Conservation (phyloP, 345 rosid genomes). For the Odontarrhena argentea region DNA sequence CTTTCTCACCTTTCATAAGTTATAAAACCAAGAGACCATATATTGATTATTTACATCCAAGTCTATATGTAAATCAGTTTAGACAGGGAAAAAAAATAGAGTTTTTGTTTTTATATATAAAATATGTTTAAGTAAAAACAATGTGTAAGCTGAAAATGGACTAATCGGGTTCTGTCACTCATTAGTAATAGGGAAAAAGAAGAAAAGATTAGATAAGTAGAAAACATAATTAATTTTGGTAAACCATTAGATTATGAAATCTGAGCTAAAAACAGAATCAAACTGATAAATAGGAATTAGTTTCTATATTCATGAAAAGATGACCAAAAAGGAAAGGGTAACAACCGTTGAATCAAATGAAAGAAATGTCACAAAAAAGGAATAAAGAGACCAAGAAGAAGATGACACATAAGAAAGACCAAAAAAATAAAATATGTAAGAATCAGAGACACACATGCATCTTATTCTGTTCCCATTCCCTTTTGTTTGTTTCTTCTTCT, state of each 20-base stretch:
- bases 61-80: no score
- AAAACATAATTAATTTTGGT: background rate
- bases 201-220: background rate
- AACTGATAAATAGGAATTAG: constrained; percentile 24
- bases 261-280: constrained; percentile 24
- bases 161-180: background rate
- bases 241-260: constrained; percentile 2
- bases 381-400: constrained; percentile 55
- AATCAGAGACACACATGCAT: constrained; percentile 41
- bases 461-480: constrained; percentile 47
- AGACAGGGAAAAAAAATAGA: no score
- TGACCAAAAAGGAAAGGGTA: constrained; percentile 24
- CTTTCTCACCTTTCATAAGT: constrained; percentile 48
- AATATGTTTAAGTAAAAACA: no score
- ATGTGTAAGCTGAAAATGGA: background rate
- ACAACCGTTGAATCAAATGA: constrained; percentile 37
- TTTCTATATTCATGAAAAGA: constrained; percentile 11
- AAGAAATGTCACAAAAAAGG: constrained; percentile 41
- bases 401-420: constrained; percentile 82
- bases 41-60: background rate
- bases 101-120: no score
- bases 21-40: constrained; percentile 16
- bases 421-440: constrained; percentile 27
- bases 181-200: background rate
- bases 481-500: constrained; percentile 29